phyloP scores from a whole-genome alignment of 306 rosid genomes.

The Cucurbita maxima region DNA sequence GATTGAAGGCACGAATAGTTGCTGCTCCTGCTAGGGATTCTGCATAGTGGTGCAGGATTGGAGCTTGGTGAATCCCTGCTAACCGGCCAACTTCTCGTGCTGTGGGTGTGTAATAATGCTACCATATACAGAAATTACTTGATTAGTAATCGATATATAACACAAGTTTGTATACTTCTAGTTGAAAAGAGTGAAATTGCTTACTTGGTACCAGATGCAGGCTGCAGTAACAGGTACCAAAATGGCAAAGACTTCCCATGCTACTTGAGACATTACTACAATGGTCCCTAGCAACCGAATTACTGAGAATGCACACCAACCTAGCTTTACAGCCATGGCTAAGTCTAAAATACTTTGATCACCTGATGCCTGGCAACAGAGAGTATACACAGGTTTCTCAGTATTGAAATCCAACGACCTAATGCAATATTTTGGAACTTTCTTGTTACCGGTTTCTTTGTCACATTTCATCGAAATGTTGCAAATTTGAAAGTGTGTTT shows the following conservation, averaged over 20 bases:
- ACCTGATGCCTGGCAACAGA: not conserved
- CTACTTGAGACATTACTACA: constrained; percentile 10
- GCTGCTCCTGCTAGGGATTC: constrained; percentile 86
- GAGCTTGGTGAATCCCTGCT: constrained; percentile 67
- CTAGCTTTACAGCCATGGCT: constrained; percentile 1
- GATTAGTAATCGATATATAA: not conserved
- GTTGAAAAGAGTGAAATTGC: not conserved
- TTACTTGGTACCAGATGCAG: constrained; percentile 11
- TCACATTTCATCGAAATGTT: not conserved
- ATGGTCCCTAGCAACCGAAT: constrained; percentile 7
- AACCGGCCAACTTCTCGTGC: constrained; percentile 91
- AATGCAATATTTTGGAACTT: not conserved
- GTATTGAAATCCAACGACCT: not conserved
- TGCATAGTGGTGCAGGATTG: constrained; percentile 84
- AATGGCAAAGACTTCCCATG: constrained; percentile 10
- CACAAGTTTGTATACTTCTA: not conserved
- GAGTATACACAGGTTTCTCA: not conserved
- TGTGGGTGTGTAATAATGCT: constrained; percentile 81
- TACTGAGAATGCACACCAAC: constrained; percentile 1
- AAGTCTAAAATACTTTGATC: constrained; percentile 11
- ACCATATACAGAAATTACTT: constrained; percentile 13
- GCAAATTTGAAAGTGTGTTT: not conserved
- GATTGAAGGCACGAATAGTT: constrained; percentile 79
- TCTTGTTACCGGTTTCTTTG: not conserved
- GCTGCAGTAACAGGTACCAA: constrained; percentile 4